Conservation (phyloP, 176 grass and related monocot genomes). For the Lolium perenne region DNA sequence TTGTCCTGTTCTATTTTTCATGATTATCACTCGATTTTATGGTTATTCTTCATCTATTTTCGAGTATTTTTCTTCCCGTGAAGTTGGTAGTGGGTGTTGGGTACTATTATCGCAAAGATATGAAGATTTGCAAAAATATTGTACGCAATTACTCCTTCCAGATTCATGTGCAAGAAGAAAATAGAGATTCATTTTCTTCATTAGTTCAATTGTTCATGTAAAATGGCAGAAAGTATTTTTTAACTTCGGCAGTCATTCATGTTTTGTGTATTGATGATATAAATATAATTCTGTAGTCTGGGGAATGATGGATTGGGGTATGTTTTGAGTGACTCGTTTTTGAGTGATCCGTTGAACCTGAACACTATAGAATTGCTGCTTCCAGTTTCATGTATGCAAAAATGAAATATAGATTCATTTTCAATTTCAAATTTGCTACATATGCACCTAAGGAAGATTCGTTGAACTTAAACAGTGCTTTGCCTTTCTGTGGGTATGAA, state of each 20-base stretch:
- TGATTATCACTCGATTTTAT: slow-evolving; percentile 17
- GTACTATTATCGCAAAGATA: not conserved
- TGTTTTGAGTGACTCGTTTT: slow-evolving; percentile 3
- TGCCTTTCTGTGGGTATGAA: not conserved
- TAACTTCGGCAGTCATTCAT: not conserved
- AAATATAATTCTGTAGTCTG: not conserved
- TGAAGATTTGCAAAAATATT: not conserved
- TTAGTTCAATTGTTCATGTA: slow-evolving; percentile 3
- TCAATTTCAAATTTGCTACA: not conserved
- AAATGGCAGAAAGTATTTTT: not conserved
- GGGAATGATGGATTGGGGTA: not conserved
- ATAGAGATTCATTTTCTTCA: not conserved
- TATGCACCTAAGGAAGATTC: not conserved
- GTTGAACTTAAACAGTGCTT: not conserved
- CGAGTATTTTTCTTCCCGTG: not conserved
- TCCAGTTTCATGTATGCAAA: slow-evolving; percentile 22
- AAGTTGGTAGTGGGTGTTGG: not conserved
- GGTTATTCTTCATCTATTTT: slow-evolving; percentile 20
- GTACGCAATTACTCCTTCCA: slow-evolving; percentile 24
- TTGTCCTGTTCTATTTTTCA: slow-evolving; percentile 30
- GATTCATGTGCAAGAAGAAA: slow-evolving; percentile 34
- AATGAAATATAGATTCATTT: not conserved
- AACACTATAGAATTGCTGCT: not conserved
- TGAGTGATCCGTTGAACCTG: not conserved
- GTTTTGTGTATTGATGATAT: not conserved